A percentile compares a stretch with the other conserved stretches of the same genome.
phyloP scores from a whole-genome alignment of 2,329 filamentous ascomycete genomes.

The Byssothecium circinans region DNA sequence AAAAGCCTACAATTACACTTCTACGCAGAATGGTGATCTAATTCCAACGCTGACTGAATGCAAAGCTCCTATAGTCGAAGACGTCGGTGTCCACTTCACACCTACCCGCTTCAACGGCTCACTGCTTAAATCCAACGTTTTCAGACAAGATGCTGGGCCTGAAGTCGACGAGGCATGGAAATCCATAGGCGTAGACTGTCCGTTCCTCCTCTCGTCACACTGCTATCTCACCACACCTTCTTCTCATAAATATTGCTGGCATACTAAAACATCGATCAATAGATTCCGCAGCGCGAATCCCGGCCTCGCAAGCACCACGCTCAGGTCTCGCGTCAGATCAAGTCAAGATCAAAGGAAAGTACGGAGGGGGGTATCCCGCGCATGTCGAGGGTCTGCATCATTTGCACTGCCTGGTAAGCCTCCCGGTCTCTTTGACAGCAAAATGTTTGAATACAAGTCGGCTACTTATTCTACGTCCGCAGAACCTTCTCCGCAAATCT shows the following conservation, averaged over 20 bases:
- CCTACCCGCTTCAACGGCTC: conserved; percentile 58
- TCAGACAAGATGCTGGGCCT: conserved; percentile 52
- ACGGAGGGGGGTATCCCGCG: conserved; percentile 62
- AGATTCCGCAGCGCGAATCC: conserved; percentile 50
- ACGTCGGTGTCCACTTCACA: conserved; percentile 47
- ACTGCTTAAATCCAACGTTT: conserved; percentile 58
- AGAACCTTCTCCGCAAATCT: conserved; percentile 62
- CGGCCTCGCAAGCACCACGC: conserved; percentile 49
- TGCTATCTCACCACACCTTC: neutral
- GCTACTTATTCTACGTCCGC: too few relatives aligned
- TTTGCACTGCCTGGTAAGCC: conserved; percentile 58
- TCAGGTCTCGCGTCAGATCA: conserved; percentile 59
- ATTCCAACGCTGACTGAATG: neutral
- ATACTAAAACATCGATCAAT: neutral
- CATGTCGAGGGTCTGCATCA: conserved; percentile 61
- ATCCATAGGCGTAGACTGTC: conserved; percentile 56
- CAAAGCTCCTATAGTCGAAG: conserved; percentile 39
- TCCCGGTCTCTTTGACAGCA: neutral
- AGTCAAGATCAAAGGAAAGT: conserved; percentile 58
- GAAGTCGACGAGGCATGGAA: conserved; percentile 63
- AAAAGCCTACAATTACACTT: neutral
- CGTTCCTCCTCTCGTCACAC: too few relatives aligned
- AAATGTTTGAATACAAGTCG: neutral
- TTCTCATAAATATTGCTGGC: neutral
- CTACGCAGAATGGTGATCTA: neutral